A percentile compares a stretch with the other conserved stretches of the same genome.
Conservation (phyloP, 306 rosid genomes). For the Mucuna pruriens region DNA sequence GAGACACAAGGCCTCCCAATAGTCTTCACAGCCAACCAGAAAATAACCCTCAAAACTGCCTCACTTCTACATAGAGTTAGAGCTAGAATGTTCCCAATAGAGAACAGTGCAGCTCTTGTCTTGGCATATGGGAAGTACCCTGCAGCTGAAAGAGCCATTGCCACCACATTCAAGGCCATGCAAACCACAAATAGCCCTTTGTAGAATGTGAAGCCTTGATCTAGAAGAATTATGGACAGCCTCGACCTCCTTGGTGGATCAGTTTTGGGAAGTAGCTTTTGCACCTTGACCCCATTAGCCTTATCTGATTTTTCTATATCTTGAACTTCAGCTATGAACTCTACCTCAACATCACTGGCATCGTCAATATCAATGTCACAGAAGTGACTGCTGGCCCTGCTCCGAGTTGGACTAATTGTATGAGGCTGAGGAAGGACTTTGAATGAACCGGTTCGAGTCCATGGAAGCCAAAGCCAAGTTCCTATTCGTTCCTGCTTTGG, state of each 20-base stretch:
- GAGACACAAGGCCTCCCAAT: slow-evolving; percentile 60
- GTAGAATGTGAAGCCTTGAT: slow-evolving; percentile 74
- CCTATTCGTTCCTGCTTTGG: slow-evolving; percentile 30
- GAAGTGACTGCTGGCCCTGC: slow-evolving; percentile 54
- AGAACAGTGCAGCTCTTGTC: slow-evolving; percentile 55
- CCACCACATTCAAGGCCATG: slow-evolving; percentile 51
- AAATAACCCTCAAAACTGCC: slow-evolving; percentile 51
- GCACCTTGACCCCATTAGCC: slow-evolving; percentile 11
- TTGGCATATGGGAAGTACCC: slow-evolving; percentile 56
- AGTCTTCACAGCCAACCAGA: slow-evolving; percentile 53
- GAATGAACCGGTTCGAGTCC: slow-evolving; percentile 48
- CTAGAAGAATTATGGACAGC: slow-evolving; percentile 59
- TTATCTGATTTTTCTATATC: slow-evolving; percentile 35
- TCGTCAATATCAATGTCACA: slow-evolving; percentile 52
- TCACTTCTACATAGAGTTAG: slow-evolving; percentile 68
- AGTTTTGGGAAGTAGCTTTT: slow-evolving; percentile 27
- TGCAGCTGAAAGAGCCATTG: slow-evolving; percentile 54
- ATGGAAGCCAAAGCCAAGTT: slow-evolving; percentile 54
- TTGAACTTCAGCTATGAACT: slow-evolving; percentile 30
- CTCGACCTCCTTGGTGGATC: slow-evolving; percentile 41
- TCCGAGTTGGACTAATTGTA: slow-evolving; percentile 38
- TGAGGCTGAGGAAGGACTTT: slow-evolving; percentile 30
- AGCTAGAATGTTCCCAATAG: slow-evolving; percentile 67
- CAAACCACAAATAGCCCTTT: slow-evolving; percentile 57
- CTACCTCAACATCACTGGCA: slow-evolving; percentile 26